Conservation (phyloP, 345 rosid species). For the Dipteronia sinensis region DNA sequence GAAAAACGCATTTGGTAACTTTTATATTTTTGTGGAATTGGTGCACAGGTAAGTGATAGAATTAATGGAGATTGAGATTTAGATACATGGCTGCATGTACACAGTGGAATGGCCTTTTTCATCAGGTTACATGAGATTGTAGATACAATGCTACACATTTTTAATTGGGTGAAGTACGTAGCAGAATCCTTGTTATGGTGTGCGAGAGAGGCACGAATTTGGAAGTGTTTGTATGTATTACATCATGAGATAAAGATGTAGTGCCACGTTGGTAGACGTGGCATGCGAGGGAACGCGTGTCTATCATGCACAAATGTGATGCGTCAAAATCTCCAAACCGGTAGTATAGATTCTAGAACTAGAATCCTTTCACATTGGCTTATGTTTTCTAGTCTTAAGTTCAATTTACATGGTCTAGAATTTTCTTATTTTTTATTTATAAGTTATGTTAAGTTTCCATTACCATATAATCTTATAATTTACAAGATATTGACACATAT, state of each 20-base stretch:
- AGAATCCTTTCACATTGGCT: no score
- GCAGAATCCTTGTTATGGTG: neutral
- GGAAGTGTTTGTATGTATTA: neutral
- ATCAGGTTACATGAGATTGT: constrained; percentile 12
- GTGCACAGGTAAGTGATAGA: neutral
- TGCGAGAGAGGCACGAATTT: neutral
- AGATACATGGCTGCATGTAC: neutral
- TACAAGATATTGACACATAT: no score
- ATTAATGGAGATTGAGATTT: neutral
- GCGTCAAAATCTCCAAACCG: neutral
- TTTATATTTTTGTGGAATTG: neutral
- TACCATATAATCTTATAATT: no score
- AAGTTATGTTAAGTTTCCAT: no score
- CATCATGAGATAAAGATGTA: neutral
- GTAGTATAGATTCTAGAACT: no score
- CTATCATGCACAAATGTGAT: neutral
- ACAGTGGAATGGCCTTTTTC: constrained; percentile 18
- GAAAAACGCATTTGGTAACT: constrained; percentile 5
- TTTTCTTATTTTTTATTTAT: no score
- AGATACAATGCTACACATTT: constrained; percentile 1
- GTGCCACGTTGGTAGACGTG: neutral
- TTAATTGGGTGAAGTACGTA: neutral
- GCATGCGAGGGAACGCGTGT: neutral
- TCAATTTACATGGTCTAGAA: no score
- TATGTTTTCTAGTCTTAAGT: no score